phyloP scores from a whole-genome alignment of 345 rosid genomes.

The Bruguiera gymnorhiza region DNA sequence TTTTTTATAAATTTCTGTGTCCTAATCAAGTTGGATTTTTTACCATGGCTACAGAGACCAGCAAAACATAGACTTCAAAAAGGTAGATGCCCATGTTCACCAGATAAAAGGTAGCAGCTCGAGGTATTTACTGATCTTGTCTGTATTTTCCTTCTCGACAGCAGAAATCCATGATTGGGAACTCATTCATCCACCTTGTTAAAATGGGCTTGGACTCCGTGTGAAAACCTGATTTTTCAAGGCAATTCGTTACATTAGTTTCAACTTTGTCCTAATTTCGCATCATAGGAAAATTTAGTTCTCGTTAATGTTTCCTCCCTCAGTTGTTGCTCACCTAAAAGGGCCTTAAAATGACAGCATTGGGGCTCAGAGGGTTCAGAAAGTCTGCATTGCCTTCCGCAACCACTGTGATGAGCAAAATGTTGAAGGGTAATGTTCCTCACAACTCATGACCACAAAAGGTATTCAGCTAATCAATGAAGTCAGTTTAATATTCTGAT shows the following conservation, averaged over 20 bases:
- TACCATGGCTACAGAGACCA: constrained; percentile 30
- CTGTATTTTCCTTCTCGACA: neutral
- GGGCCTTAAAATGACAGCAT: constrained; percentile 37
- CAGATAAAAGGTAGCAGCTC: constrained; percentile 67
- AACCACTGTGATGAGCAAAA: constrained; percentile 43
- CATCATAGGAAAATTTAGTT: neutral
- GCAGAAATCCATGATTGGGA: too few species aligned
- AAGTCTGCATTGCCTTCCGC: constrained; percentile 44
- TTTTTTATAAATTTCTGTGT: neutral
- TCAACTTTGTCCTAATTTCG: neutral
- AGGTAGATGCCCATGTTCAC: constrained; percentile 48
- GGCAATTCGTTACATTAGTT: neutral
- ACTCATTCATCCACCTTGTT: too few species aligned
- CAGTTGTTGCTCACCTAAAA: neutral
- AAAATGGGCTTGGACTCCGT: too few species aligned
- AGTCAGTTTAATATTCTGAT: neutral
- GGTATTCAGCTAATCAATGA: neutral
- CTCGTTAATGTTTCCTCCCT: neutral
- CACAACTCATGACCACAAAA: neutral
- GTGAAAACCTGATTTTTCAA: neutral
- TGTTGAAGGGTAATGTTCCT: constrained; percentile 44
- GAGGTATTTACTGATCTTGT: constrained; percentile 24
- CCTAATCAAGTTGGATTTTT: neutral
- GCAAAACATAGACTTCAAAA: constrained; percentile 39
- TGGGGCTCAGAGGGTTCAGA: constrained; percentile 60